phyloP scores from a whole-genome alignment of 768 basidiomycete genomes.

The Phlegmacium glaucopus region DNA sequence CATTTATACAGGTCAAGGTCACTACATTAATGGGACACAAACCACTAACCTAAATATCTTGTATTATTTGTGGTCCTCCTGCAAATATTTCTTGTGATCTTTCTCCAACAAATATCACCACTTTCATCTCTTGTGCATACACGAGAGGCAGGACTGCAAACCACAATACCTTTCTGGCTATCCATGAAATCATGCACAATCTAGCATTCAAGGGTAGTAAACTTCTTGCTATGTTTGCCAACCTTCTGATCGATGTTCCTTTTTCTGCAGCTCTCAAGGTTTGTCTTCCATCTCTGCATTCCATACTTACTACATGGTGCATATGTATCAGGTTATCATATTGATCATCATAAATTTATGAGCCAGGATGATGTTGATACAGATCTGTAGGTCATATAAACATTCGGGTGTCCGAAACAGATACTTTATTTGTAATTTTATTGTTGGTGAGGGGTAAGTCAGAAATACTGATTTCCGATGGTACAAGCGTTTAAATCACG shows the following conservation, averaged over 20 bases:
- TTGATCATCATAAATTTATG: conserved; percentile 94
- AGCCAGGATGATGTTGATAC: conserved; percentile 97
- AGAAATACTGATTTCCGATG: too few relatives aligned
- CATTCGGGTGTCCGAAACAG: too few relatives aligned
- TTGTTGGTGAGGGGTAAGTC: too few relatives aligned
- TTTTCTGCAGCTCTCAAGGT: conserved; percentile 97
- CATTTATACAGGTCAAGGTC: conserved; percentile 51
- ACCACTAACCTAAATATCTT: conserved; percentile 84
- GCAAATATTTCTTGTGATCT: conserved; percentile 64
- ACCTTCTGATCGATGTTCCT: conserved; percentile 91
- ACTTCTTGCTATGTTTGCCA: conserved; percentile 83
- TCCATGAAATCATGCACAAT: conserved; percentile 99
- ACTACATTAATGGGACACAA: conserved; percentile 97
- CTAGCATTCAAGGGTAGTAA: conserved; percentile 92
- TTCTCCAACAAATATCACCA: conserved; percentile 68
- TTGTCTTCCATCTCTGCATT: conserved; percentile 5
- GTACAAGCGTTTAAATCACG: too few relatives aligned
- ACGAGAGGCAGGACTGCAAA: conserved; percentile 91
- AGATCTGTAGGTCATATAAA: too few relatives aligned
- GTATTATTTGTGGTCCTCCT: conserved; percentile 79
- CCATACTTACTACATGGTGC: not conserved
- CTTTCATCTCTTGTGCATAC: conserved; percentile 75
- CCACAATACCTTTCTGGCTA: conserved; percentile 96
- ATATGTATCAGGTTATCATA: conserved; percentile 70
- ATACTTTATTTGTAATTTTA: too few relatives aligned